Conservation (phyloP, 352 stramenopile genomes). For the Phytophthora citrophthora region DNA sequence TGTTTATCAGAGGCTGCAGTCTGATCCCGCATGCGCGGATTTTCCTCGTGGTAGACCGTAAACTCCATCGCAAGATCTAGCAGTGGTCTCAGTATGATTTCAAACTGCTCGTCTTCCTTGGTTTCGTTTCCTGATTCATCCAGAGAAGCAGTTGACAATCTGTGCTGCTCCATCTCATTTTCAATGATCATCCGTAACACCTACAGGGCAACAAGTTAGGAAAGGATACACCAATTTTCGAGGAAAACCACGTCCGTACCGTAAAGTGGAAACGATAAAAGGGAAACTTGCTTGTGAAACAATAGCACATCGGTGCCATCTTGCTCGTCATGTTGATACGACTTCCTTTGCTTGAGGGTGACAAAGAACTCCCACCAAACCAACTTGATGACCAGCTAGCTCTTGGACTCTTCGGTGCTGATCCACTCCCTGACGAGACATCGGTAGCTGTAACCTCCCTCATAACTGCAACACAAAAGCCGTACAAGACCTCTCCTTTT, state of each 20-base stretch:
- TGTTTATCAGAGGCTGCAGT: conserved; percentile 12
- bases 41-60: conserved; percentile 62
- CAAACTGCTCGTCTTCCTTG: conserved; percentile 50
- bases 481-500: conserved; percentile 85
- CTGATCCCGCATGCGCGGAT: conserved; percentile 23
- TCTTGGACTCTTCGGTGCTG: conserved; percentile 24
- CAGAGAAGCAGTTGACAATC: background rate
- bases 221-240: background rate
- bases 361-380: conserved; percentile 19
- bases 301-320: conserved; percentile 80
- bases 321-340: conserved; percentile 20
- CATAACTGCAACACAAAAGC: conserved; percentile 78
- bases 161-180: conserved; percentile 58
- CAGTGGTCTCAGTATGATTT: conserved; percentile 60
- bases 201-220: conserved; percentile 32
- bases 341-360: conserved; percentile 18
- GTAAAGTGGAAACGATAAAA: conserved; percentile 89
- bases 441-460: conserved; percentile 40
- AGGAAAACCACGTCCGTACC: conserved; percentile 32
- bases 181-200: conserved; percentile 75
- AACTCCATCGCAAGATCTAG: conserved; percentile 65
- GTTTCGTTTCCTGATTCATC: conserved; percentile 2
- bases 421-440: background rate
- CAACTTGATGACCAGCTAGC: conserved; percentile 19
- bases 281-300: conserved; percentile 88